These are phyloP conservation scores for Solanum clarkiae DNA, from an alignment of 257 asterid genomes.

Conservation along the genomic window DNA sequence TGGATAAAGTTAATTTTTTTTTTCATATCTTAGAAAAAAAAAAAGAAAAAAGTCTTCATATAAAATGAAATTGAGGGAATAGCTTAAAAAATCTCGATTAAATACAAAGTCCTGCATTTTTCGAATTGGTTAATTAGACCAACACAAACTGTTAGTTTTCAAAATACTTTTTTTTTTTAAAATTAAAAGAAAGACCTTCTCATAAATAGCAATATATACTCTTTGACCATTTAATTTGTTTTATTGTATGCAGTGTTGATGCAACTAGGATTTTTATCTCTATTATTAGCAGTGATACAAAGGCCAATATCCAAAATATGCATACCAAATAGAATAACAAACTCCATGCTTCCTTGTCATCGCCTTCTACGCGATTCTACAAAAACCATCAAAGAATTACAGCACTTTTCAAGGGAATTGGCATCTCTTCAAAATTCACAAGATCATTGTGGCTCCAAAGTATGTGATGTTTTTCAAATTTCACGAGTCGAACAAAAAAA, in stretches of 20 bases:
- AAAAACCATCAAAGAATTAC: constrained; percentile 4
- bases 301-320: constrained; percentile 46
- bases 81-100: no score
- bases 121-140: no score
- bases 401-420: constrained; percentile 15
- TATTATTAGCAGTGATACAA: constrained; percentile 45
- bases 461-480: background rate
- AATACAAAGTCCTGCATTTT: no score
- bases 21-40: no score
- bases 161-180: no score
- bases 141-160: no score
- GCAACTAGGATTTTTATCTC: constrained; percentile 72
- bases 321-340: constrained; percentile 30
- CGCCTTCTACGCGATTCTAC: background rate
- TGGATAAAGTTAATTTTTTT: no score
- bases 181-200: no score
- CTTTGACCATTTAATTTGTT: background rate
- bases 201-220: no score
- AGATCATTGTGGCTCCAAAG: constrained; percentile 55
- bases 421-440: constrained; percentile 16
- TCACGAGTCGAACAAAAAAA: no score
- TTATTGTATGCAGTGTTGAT: constrained; percentile 40
- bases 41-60: no score
- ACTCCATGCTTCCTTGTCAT: constrained; percentile 58
- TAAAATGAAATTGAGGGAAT: no score